Evolutionary conservation across 345 rosid species (phyloP).

Genomic region (Sapria himalayana): DNA sequence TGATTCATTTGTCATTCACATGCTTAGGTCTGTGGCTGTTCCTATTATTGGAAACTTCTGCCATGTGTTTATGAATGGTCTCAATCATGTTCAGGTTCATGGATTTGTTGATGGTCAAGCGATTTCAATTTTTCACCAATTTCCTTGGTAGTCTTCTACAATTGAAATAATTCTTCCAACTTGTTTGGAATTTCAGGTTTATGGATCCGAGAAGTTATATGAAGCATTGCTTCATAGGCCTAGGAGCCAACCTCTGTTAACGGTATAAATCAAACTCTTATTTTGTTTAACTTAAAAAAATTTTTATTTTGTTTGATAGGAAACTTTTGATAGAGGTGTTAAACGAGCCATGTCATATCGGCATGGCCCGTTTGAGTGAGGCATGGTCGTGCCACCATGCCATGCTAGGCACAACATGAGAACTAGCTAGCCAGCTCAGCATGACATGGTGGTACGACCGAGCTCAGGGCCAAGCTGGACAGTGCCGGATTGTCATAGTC

Average conservation of each 20-base stretch:
- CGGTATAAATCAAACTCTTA: constrained; percentile 25
- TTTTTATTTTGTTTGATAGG: no score
- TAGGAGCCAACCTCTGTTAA: constrained; percentile 49
- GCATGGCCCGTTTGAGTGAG: no score
- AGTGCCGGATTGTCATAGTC: no score
- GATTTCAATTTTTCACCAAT: neutral
- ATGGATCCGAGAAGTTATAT: constrained; percentile 74
- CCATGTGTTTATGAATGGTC: constrained; percentile 88
- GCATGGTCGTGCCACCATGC: no score
- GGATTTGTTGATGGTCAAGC: neutral
- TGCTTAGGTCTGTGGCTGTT: constrained; percentile 73
- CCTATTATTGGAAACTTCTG: constrained; percentile 87
- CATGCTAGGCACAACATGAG: no score
- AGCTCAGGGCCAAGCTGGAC: no score
- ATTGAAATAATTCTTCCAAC: neutral
- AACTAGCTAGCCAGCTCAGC: no score
- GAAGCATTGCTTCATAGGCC: constrained; percentile 73
- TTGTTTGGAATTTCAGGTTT: constrained; percentile 29
- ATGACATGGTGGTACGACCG: no score
- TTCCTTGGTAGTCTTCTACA: neutral
- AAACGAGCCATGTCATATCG: no score
- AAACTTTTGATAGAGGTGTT: no score
- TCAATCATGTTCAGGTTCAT: constrained; percentile 72
- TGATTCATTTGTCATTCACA: constrained; percentile 39
- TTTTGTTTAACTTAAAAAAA: neutral